phyloP scores from a whole-genome alignment of 1,284 basidiomycete species.

The Trametes polyzona region DNA sequence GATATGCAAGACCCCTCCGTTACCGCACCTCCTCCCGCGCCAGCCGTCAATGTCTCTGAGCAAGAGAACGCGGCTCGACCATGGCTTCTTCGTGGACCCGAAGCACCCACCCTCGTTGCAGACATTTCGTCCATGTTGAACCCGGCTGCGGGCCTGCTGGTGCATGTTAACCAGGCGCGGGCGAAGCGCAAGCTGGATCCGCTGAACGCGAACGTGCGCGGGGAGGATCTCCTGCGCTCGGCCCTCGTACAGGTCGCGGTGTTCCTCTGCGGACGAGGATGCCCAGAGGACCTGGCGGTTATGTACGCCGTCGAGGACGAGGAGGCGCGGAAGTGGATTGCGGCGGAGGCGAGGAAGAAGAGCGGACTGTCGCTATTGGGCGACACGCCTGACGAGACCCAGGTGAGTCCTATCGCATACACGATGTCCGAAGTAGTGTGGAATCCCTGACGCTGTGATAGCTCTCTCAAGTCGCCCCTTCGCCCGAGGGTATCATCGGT shows the following conservation, averaged over 20 bases:
- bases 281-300: constrained; percentile 72
- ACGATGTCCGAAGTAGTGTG: not conserved
- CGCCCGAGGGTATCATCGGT: constrained; percentile 61
- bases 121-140: constrained; percentile 46
- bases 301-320: constrained; percentile 65
- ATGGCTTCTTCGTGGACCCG: constrained; percentile 72
- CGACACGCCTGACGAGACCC: constrained; percentile 41
- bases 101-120: constrained; percentile 48
- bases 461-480: constrained; percentile 49
- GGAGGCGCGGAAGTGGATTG: constrained; percentile 51
- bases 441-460: constrained; percentile 29
- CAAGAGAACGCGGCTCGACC: constrained; percentile 35
- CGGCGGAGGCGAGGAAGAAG: constrained; percentile 36
- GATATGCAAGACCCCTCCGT: not conserved
- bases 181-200: constrained; percentile 51
- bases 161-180: constrained; percentile 63
- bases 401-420: constrained; percentile 39
- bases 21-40: not conserved
- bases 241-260: constrained; percentile 71
- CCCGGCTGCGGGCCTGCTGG: constrained; percentile 48
- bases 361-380: constrained; percentile 17
- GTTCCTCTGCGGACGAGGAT: constrained; percentile 66
- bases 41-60: not conserved
- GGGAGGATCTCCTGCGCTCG: constrained; percentile 51
- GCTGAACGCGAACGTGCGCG: constrained; percentile 39